phyloP scores from a whole-genome alignment of 805 yeast species.

The Kodamaea laetipori region DNA sequence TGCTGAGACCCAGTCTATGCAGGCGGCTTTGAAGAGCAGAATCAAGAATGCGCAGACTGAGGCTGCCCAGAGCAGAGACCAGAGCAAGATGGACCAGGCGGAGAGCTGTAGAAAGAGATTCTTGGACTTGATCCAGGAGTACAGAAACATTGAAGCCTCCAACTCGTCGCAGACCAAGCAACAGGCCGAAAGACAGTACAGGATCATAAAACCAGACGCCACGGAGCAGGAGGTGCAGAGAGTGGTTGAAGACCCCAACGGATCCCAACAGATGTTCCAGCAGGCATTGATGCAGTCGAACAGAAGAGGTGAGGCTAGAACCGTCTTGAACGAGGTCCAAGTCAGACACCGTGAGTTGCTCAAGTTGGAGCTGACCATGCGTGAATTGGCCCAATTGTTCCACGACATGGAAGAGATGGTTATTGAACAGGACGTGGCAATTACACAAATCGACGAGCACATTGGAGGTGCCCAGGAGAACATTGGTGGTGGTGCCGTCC shows the following conservation, averaged over 20 bases:
- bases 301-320: conserved; percentile 91
- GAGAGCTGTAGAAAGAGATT: conserved; percentile 85
- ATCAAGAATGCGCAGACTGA: conserved; percentile 75
- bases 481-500: conserved; percentile 92
- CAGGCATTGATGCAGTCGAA: conserved; percentile 86
- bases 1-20: conserved; percentile 77
- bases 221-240: conserved; percentile 80
- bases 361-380: conserved; percentile 93
- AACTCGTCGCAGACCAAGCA: conserved; percentile 81
- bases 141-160: conserved; percentile 81
- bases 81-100: conserved; percentile 86
- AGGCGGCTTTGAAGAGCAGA: conserved; percentile 69
- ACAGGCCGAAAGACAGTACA: conserved; percentile 91
- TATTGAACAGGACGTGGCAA: conserved; percentile 89
- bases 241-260: conserved; percentile 74
- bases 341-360: conserved; percentile 92
- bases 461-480: conserved; percentile 84
- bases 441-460: conserved; percentile 79
- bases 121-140: conserved; percentile 81
- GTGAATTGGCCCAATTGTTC: conserved; percentile 91
- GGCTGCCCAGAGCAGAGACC: conserved; percentile 59
- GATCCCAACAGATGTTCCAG: conserved; percentile 89
- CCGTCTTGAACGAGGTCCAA: conserved; percentile 94
- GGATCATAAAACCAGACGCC: conserved; percentile 84
- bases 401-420: conserved; percentile 96